These are phyloP conservation scores for Penicillium nucicola DNA, from an alignment of 495 filamentous ascomycete species.

Conservation along the genomic window DNA sequence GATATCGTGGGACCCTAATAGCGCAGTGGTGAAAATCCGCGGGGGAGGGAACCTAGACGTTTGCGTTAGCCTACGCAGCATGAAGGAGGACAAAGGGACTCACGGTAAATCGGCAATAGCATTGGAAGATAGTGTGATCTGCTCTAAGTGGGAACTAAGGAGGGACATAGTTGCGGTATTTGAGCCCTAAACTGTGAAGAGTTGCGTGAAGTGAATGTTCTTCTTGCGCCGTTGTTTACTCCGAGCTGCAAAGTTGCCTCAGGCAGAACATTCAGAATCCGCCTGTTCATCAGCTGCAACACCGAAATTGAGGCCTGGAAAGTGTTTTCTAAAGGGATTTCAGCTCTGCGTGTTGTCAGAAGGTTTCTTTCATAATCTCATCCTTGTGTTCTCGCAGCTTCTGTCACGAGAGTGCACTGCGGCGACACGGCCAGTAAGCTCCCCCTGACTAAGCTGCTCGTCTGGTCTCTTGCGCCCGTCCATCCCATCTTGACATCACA, in stretches of 20 bases:
- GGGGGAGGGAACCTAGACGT: conserved; percentile 72
- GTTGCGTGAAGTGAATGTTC: neutral
- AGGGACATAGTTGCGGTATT: conserved; percentile 58
- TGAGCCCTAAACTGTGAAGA: neutral
- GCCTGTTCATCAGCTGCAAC: neutral
- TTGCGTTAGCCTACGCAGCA: conserved; percentile 1
- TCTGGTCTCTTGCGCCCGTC: conserved; percentile 35
- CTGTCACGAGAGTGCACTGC: neutral
- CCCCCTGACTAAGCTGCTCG: conserved; percentile 40
- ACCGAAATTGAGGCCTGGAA: neutral
- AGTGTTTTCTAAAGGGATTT: neutral
- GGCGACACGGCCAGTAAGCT: conserved; percentile 24
- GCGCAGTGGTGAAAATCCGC: conserved; percentile 94
- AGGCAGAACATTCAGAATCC: conserved; percentile 4
- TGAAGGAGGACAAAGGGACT: conserved; percentile 21
- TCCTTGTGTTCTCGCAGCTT: conserved; percentile 1
- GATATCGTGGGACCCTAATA: conserved; percentile 85
- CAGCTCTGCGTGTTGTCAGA: neutral
- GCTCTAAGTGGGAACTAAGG: conserved; percentile 81
- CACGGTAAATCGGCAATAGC: conserved; percentile 84
- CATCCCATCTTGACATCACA: conserved; percentile 47
- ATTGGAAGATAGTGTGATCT: conserved; percentile 78
- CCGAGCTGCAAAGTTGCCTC: conserved; percentile 8
- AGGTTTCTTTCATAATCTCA: neutral
- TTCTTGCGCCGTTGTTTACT: conserved; percentile 8